Conservation (phyloP, 75 land plant species). For the Ceratopteris richardii region DNA sequence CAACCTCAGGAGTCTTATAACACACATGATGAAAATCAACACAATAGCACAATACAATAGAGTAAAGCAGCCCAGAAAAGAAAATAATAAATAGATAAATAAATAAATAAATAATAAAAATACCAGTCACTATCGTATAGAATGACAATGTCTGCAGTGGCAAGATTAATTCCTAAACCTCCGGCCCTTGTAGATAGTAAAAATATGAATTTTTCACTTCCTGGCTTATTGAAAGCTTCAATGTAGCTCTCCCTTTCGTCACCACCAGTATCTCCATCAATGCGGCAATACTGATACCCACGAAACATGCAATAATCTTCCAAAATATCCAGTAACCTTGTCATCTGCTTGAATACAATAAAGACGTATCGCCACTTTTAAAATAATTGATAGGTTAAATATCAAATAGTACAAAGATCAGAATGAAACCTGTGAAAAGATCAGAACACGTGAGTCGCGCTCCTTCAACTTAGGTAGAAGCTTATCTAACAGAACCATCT, state of each 20-base stretch:
- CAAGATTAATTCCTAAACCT: conserved; percentile 95
- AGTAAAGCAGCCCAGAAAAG: too few species aligned
- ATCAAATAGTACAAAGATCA: too few species aligned
- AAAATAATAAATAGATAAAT: neutral
- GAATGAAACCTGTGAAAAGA: conserved; percentile 98
- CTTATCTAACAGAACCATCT: conserved; percentile 97
- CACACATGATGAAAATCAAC: too few species aligned
- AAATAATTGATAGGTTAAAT: too few species aligned
- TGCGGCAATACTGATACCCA: conserved; percentile 83
- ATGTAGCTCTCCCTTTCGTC: conserved; percentile 95
- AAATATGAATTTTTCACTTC: conserved; percentile 92
- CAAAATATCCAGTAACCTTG: conserved; percentile 88
- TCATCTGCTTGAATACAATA: conserved; percentile 66
- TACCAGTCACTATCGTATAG: conserved; percentile 99
- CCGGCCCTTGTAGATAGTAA: conserved; percentile 96
- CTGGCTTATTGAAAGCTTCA: conserved; percentile 76
- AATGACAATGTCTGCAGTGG: conserved; percentile 96
- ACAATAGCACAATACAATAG: too few species aligned
- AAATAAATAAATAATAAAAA: conserved; percentile 3
- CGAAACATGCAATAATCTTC: conserved; percentile 90
- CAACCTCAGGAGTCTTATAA: too few species aligned
- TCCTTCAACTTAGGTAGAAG: conserved; percentile 88
- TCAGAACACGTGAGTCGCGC: conserved; percentile 88
- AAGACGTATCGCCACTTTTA: too few species aligned
- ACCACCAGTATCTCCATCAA: conserved; percentile 98